These are phyloP conservation scores for Capsicum rhomboideum DNA, from an alignment of 257 asterid genomes.

Conservation along the genomic window DNA sequence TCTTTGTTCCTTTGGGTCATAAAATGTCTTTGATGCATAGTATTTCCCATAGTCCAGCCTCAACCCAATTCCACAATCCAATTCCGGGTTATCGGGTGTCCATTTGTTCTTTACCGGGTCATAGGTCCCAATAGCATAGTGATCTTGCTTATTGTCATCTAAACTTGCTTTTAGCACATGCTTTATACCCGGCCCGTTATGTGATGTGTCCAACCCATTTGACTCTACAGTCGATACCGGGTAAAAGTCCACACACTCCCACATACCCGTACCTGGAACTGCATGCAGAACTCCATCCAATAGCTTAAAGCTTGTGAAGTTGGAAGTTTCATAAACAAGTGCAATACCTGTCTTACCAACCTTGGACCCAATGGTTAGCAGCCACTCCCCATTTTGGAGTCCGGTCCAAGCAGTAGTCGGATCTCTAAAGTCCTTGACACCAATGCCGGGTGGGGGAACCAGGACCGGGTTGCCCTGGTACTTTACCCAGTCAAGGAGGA, in stretches of 20 bases:
- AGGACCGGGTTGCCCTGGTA: slow-evolving; percentile 54
- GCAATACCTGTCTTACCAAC: slow-evolving; percentile 51
- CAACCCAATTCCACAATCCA: slow-evolving; percentile 64
- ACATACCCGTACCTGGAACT: slow-evolving; percentile 78
- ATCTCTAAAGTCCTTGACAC: slow-evolving; percentile 55
- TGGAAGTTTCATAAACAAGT: slow-evolving; percentile 51
- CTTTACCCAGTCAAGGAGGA: slow-evolving; percentile 68
- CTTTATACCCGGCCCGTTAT: slow-evolving; percentile 52
- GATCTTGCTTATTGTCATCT: slow-evolving; percentile 53
- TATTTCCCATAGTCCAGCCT: slow-evolving; percentile 60
- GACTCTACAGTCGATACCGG: slow-evolving; percentile 37
- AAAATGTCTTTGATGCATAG: slow-evolving; percentile 80
- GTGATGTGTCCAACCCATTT: slow-evolving; percentile 70
- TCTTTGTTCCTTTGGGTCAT: slow-evolving; percentile 46
- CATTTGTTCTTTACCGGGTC: slow-evolving; percentile 43
- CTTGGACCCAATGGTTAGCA: slow-evolving; percentile 56
- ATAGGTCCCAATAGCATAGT: slow-evolving; percentile 59
- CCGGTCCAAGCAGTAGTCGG: slow-evolving; percentile 82
- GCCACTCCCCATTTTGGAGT: slow-evolving; percentile 51
- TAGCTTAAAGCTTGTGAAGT: slow-evolving; percentile 35
- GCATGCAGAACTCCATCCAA: slow-evolving; percentile 40
- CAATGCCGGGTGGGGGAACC: slow-evolving; percentile 77
- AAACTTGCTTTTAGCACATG: slow-evolving; percentile 67
- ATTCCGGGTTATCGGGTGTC: slow-evolving; percentile 56
- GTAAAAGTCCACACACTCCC: slow-evolving; percentile 85